These are phyloP conservation scores for Ceratocystis ficicola DNA, from an alignment of 2,329 filamentous ascomycete species.

Conservation along the genomic window DNA sequence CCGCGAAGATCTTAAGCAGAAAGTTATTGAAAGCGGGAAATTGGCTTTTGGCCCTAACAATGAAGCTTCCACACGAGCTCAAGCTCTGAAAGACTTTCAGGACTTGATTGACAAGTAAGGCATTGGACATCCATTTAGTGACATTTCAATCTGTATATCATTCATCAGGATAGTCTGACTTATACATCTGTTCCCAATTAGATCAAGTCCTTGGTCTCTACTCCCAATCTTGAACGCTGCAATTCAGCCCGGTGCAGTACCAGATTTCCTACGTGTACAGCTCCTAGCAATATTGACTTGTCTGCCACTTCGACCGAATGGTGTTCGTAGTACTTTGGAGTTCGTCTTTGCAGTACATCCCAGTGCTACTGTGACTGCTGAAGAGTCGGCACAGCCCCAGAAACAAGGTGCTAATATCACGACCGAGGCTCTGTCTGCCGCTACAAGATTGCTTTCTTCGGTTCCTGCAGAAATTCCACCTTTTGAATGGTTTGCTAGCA, in stretches of 20 bases:
- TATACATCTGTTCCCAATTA: slow-evolving; percentile 22
- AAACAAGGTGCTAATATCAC: slow-evolving; percentile 53
- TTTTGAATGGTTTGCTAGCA: slow-evolving; percentile 47
- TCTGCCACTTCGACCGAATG: slow-evolving; percentile 49
- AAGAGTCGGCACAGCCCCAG: slow-evolving; percentile 36
- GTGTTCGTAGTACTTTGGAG: slow-evolving; percentile 55
- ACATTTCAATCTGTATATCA: neutral
- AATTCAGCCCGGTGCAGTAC: slow-evolving; percentile 48
- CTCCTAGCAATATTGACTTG: slow-evolving; percentile 47
- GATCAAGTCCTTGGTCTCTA: slow-evolving; percentile 38
- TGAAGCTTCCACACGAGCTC: slow-evolving; percentile 29
- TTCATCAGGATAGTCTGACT: neutral
- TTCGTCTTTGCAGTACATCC: slow-evolving; percentile 60
- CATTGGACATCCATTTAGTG: neutral
- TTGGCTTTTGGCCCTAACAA: slow-evolving; percentile 39
- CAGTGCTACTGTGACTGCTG: slow-evolving; percentile 33
- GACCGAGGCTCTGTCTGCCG: slow-evolving; percentile 53
- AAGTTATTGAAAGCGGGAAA: slow-evolving; percentile 31
- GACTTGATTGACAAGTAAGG: slow-evolving; percentile 39
- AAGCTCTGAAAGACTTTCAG: slow-evolving; percentile 33
- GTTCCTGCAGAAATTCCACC: slow-evolving; percentile 44
- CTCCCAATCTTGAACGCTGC: slow-evolving; percentile 51
- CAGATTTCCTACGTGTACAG: slow-evolving; percentile 46
- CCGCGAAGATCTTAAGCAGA: slow-evolving; percentile 16
- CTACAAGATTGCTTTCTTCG: slow-evolving; percentile 47